Base-by-base conservation (phyloP, 306 rosid genomes). In the Cucumis melo region DNA sequence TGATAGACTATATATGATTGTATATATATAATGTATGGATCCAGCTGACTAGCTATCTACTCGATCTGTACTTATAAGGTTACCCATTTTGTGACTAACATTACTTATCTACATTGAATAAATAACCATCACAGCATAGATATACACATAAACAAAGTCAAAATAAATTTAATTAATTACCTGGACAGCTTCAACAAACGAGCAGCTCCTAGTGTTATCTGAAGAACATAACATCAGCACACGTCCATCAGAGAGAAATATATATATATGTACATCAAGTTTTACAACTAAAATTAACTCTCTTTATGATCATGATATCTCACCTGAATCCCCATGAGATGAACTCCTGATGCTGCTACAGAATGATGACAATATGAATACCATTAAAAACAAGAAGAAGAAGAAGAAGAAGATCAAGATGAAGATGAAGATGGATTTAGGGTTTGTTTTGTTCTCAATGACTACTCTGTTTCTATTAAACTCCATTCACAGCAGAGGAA, bases 401-500 rank as follows among this genome's bases (percentile, higher is more conserved):
- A 27, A 27, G 29, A 27, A 27, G 29, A 3, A 27, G 29, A 27
- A 29, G 42, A 14, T 0, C 13, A 63, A 29, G 70, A 66, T 50
- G 14, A 86, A 57, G 14, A 57, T 8, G 2, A 57, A 1, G 62
- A n/a, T 1, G 34, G 59, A 65, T 38, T 34, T 34, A 32, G 0
- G 23, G 23, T 3, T 63, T 15, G 15, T 34, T 65, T 65, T 38
- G 27, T 38, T 65, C 15, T 19, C 20, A 34, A 8, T 29, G 73
- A 46, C 67, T 81, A 46, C 53, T 74, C 70, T 88, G 74, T 63
- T 81, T 84, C 83, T 82, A 14, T 76, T 80, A 78, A 83, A 83
- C 92, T 89, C 98, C 98, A 93, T 93, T 81, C 82, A 83, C 73
- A 85, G 44, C 4, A 16, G 27, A 32, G 7, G 23, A 46, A 68